Evolutionary conservation across 129 eudicot genomes (phyloP).

Genomic region (Cynara cardunculus): DNA sequence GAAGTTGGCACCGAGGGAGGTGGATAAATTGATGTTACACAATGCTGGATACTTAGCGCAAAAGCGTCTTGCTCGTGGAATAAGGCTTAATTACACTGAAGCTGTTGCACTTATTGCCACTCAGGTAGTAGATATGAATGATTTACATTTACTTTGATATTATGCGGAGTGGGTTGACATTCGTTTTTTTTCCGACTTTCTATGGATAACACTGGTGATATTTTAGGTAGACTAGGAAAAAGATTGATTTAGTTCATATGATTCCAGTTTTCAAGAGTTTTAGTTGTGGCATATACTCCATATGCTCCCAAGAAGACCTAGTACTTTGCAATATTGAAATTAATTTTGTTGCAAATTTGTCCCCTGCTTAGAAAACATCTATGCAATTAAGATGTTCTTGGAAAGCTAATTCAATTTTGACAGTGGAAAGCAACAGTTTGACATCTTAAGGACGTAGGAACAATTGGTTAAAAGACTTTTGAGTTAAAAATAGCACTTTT

Average conservation of each 20-base stretch:
- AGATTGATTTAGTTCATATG: neutral
- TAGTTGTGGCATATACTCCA: neutral
- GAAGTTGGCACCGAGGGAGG: conserved; percentile 86
- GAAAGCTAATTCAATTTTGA: neutral
- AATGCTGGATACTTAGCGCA: conserved; percentile 78
- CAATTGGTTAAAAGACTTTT: neutral
- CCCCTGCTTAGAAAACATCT: neutral
- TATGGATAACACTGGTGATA: neutral
- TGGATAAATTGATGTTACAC: conserved; percentile 87
- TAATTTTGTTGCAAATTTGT: neutral
- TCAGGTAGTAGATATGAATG: conserved; percentile 41
- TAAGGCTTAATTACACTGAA: conserved; percentile 75
- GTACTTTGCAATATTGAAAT: neutral
- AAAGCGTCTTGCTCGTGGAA: conserved; percentile 88
- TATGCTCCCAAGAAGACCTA: neutral
- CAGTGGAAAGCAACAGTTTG: neutral
- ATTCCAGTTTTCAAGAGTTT: neutral
- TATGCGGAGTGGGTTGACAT: neutral
- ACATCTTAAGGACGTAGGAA: neutral
- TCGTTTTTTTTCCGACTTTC: no score
- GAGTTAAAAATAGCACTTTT: neutral
- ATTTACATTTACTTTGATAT: neutral
- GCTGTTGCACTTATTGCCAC: conserved; percentile 89
- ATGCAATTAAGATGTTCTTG: neutral
- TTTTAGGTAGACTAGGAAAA: neutral